Percentiles rank a stretch among this genome's conserved stretches.
phyloP scores from a whole-genome alignment of 1,139 yeast species.

The Magnusiomyces magnusii region DNA sequence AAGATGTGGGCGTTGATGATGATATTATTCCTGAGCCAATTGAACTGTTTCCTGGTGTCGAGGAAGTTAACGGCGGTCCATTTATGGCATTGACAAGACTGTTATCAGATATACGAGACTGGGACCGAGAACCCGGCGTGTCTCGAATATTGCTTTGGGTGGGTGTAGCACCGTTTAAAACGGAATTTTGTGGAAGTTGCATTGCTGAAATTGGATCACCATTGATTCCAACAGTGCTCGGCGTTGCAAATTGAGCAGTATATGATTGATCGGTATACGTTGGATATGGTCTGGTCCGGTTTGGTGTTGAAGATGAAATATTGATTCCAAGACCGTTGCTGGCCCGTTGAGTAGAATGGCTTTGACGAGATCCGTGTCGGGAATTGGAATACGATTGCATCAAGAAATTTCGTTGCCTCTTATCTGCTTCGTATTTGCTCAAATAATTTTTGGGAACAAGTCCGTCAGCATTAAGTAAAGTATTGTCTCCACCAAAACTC shows the following conservation, averaged over 20 bases:
- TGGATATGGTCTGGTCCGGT: neutral
- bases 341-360: neutral
- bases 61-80: neutral
- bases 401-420: neutral
- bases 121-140: neutral
- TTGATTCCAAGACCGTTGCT: neutral
- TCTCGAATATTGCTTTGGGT: neutral
- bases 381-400: neutral
- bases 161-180: neutral
- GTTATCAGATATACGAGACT: neutral
- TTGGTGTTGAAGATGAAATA: neutral
- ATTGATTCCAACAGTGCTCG: neutral
- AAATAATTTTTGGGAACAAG: neutral
- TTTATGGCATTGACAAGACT: neutral
- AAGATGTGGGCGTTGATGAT: neutral
- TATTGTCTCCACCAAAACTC: slow-evolving; percentile 50
- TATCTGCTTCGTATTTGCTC: neutral
- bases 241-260: neutral
- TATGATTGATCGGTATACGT: neutral
- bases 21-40: neutral
- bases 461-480: neutral
- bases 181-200: neutral
- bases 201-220: neutral
- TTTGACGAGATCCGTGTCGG: neutral
- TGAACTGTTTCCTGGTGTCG: neutral